Base-by-base conservation (phyloP, 257 asterid genomes). In the Gynochthodes officinalis region DNA sequence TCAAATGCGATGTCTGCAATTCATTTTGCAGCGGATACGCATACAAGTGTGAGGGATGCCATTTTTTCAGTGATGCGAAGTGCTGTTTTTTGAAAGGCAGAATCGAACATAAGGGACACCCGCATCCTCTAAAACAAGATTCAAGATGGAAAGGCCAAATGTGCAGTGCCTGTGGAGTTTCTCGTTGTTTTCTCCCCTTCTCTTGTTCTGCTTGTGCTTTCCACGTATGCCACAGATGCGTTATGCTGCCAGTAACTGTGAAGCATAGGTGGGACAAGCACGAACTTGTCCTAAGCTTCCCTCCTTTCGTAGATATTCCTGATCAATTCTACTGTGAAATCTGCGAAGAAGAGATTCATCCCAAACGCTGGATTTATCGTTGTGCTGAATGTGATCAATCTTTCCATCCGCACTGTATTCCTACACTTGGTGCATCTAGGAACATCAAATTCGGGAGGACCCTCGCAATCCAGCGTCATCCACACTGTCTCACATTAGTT, bases 331-430 rank as follows among this genome's bases (percentile, higher is more conserved):
- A 25, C 23, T 71, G 75, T 2, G 75, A 71, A 18, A 28, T 71
- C 23, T 71, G 75, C 12, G 75, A 71, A 30, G 67, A 62, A 59
- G 60, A 60, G 28, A 62, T 72, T 14, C 33, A 72, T 27, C 69
- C 60, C 21, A 61, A 33, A 21, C 23, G 2, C 11, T 63, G 68
- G 68, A 15, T 43, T 28, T 72, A 72, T 15, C 68, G 25, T 12
- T 72, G 76, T 21, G n/a, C 14, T 13, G 40, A 72, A 27, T 72
- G 69, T 48, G 44, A 72, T 37, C 44, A 43, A 11, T 60, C 61
- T 11, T 72, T 60, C 14, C 76, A 72, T 58, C 67, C 54, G 4
- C 7, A 2, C 3, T 71, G 59, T 23, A 32, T 69, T 35, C 64
- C 64, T 42, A 37, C 37, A n/a, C 62, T 42, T 59, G 32, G 46